A percentile compares a stretch with the other conserved stretches of the same genome.
Conservation (phyloP, 1,139 yeast species). For the Pichia sp. region DNA sequence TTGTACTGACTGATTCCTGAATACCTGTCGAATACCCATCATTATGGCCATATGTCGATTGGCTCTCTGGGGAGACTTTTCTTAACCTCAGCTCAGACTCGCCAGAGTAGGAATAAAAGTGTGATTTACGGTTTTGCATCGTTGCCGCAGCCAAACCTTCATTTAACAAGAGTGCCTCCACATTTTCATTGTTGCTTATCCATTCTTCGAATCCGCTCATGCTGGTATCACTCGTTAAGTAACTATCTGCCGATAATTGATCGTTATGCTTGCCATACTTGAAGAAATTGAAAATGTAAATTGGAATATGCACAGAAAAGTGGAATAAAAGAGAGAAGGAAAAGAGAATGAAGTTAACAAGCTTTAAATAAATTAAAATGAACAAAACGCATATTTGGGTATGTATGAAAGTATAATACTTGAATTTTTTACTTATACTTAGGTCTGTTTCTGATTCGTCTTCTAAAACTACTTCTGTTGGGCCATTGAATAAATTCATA, state of each 20-base stretch:
- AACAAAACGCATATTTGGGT: conserved; percentile 17
- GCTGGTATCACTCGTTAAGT: background rate
- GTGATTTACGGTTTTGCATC: background rate
- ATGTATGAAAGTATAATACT: conserved; percentile 16
- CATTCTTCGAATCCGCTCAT: conserved; percentile 5
- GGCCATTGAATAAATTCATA: conserved; percentile 17
- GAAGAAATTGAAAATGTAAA: conserved; percentile 1
- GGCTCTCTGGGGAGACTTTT: background rate
- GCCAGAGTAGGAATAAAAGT: background rate
- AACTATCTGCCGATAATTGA: background rate
- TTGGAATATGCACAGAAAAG: conserved; percentile 12
- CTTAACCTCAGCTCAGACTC: background rate
- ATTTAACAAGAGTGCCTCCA: background rate
- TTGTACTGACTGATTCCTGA: background rate
- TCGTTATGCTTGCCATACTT: background rate
- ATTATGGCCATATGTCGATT: background rate
- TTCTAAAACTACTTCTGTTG: background rate
- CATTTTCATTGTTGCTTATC: conserved; percentile 1
- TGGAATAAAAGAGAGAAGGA: conserved; percentile 1
- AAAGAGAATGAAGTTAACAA: conserved; percentile 20
- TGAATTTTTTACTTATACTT: conserved; percentile 8
- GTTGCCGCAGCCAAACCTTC: background rate
- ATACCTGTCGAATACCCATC: background rate
- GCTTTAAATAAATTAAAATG: conserved; percentile 19
- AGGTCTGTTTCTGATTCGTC: background rate